Evolutionary conservation across 2,329 filamentous ascomycete species (phyloP).

Genomic region (Diaporthe vexans): DNA sequence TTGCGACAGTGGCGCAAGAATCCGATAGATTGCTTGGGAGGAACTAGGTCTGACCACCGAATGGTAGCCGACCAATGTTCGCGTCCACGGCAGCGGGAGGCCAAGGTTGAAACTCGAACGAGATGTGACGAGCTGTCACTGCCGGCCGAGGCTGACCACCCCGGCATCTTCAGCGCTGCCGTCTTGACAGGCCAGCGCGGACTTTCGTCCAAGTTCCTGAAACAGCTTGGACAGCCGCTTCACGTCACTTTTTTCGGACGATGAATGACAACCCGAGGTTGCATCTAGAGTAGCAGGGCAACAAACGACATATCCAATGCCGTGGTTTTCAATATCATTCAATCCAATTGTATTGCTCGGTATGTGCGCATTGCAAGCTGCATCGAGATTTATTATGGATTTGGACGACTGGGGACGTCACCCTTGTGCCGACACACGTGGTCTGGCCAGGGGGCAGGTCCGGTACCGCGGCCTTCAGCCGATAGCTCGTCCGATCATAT

Average conservation of each 20-base stretch:
- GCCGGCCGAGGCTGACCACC: constrained; percentile 15
- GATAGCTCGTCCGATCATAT: constrained; percentile 67
- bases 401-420: not conserved
- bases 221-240: constrained; percentile 32
- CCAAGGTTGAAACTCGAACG: constrained; percentile 5
- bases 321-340: not conserved
- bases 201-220: constrained; percentile 35
- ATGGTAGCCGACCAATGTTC: not conserved
- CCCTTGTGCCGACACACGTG: constrained; percentile 3
- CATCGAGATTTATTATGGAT: not conserved
- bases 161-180: constrained; percentile 7
- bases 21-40: constrained; percentile 16
- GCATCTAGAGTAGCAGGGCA: not conserved
- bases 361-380: not conserved
- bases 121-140: constrained; percentile 21
- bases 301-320: not conserved
- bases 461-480: constrained; percentile 56
- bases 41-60: constrained; percentile 24
- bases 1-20: constrained; percentile 7
- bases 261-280: not conserved
- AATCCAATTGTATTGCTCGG: not conserved
- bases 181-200: constrained; percentile 21
- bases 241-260: constrained; percentile 18
- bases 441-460: not conserved
- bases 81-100: not conserved